Percentiles rank a stretch among this genome's conserved stretches.
These are phyloP conservation scores for Boletus rubropictus DNA, from an alignment of 768 basidiomycete genomes.

Conservation along the genomic window DNA sequence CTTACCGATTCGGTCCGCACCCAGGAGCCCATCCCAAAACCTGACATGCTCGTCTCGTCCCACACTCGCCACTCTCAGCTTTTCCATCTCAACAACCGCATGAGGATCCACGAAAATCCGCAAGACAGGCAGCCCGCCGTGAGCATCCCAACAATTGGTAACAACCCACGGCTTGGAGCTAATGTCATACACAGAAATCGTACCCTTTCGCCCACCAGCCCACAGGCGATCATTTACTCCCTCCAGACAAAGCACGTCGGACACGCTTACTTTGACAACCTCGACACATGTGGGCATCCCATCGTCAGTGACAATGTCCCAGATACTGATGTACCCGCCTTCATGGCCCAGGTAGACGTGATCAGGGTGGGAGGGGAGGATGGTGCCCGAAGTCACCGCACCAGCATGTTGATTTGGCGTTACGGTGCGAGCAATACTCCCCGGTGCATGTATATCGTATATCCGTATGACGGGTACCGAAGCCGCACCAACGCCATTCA, in stretches of 20 bases:
- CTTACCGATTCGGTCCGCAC: constrained; percentile 83
- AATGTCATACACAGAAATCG: constrained; percentile 78
- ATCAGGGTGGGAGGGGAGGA: constrained; percentile 62
- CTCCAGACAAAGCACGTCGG: constrained; percentile 77
- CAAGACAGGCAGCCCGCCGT: constrained; percentile 59
- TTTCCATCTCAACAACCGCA: constrained; percentile 63
- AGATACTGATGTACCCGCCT: constrained; percentile 83
- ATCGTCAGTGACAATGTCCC: constrained; percentile 52
- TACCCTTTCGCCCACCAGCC: constrained; percentile 81
- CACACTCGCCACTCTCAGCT: constrained; percentile 67
- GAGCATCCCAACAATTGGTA: constrained; percentile 85
- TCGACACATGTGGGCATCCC: constrained; percentile 62
- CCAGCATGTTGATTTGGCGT: constrained; percentile 70
- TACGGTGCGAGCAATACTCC: constrained; percentile 47
- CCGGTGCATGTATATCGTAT: constrained; percentile 67
- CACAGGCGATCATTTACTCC: constrained; percentile 83
- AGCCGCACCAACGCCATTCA: constrained; percentile 36
- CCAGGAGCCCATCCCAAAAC: constrained; percentile 89
- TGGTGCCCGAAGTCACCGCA: constrained; percentile 73
- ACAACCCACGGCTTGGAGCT: constrained; percentile 71
- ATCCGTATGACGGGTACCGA: constrained; percentile 72
- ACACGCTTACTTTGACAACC: constrained; percentile 73
- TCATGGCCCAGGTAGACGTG: constrained; percentile 86
- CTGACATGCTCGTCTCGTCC: constrained; percentile 68
- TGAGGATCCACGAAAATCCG: constrained; percentile 64